phyloP scores from a whole-genome alignment of 768 basidiomycete species.

The Astraeus odoratus region DNA sequence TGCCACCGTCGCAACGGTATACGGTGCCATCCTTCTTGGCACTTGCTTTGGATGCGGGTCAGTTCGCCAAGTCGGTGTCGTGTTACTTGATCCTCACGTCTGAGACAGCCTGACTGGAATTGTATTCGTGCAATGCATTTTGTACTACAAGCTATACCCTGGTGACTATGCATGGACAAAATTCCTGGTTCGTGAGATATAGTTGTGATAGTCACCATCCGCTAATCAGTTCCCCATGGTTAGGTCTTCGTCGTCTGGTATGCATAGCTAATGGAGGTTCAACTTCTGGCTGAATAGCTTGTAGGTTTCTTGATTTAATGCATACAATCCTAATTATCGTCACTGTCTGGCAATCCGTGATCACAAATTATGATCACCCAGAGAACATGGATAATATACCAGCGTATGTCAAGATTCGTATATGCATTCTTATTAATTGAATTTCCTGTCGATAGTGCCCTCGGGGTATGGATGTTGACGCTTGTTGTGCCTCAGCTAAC shows the following conservation, averaged over 20 bases:
- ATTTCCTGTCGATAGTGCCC: slow-evolving; percentile 10
- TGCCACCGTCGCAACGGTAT: slow-evolving; percentile 22
- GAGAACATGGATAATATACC: slow-evolving; percentile 23
- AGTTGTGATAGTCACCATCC: not conserved
- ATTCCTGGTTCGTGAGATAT: slow-evolving; percentile 15
- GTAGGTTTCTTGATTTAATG: slow-evolving; percentile 19
- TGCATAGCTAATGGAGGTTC: not conserved
- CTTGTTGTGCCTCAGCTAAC: not conserved
- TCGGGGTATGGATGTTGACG: slow-evolving; percentile 22
- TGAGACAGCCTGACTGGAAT: slow-evolving; percentile 22
- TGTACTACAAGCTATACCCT: slow-evolving; percentile 28
- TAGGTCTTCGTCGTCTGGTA: slow-evolving; percentile 24
- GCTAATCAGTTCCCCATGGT: not conserved
- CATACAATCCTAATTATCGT: slow-evolving; percentile 23
- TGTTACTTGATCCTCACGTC: not conserved
- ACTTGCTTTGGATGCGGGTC: slow-evolving; percentile 27
- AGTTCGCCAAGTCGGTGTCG: not conserved
- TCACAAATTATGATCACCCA: slow-evolving; percentile 18
- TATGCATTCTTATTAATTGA: no score
- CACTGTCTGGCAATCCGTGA: slow-evolving; percentile 23
- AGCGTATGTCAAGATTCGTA: slow-evolving; percentile 13
- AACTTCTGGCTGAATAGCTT: not conserved
- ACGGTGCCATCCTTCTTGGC: slow-evolving; percentile 26
- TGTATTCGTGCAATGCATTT: slow-evolving; percentile 24
- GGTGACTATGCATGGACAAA: slow-evolving; percentile 21